Conservation (phyloP, 768 basidiomycete species). For the Fomitopsis pulvina region DNA sequence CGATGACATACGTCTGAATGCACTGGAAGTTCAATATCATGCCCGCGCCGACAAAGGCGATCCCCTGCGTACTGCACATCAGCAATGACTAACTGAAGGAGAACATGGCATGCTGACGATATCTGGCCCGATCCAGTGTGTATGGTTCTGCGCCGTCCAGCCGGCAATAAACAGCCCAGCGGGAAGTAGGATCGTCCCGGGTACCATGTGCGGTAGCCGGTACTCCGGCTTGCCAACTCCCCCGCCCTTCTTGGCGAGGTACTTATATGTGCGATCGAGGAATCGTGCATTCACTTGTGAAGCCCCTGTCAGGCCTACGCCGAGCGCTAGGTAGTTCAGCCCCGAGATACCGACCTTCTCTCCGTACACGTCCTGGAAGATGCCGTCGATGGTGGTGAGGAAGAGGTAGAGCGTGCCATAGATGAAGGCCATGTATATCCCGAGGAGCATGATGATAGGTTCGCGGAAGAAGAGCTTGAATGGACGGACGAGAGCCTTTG, state of each 20-base stretch:
- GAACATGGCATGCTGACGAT: slow-evolving; percentile 40
- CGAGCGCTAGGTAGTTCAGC: slow-evolving; percentile 63
- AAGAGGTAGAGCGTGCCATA: slow-evolving; percentile 60
- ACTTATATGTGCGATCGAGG: slow-evolving; percentile 49
- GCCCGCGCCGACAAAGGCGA: slow-evolving; percentile 48
- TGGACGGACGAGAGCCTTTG: slow-evolving; percentile 51
- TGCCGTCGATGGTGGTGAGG: slow-evolving; percentile 53
- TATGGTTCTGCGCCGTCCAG: slow-evolving; percentile 52
- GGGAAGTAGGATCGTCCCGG: slow-evolving; percentile 54
- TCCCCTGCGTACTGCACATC: slow-evolving; percentile 37
- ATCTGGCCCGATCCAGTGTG: slow-evolving; percentile 69
- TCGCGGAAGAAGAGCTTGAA: slow-evolving; percentile 54
- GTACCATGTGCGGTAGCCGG: slow-evolving; percentile 47
- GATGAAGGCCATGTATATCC: slow-evolving; percentile 60
- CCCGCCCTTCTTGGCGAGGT: slow-evolving; percentile 43
- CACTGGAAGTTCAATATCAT: slow-evolving; percentile 53
- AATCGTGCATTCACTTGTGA: slow-evolving; percentile 46
- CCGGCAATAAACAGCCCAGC: slow-evolving; percentile 63
- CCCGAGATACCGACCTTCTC: slow-evolving; percentile 52
- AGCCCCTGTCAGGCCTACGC: slow-evolving; percentile 47
- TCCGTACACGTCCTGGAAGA: slow-evolving; percentile 47
- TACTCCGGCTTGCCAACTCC: slow-evolving; percentile 51
- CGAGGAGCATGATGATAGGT: slow-evolving; percentile 58
- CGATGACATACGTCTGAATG: slow-evolving; percentile 64
- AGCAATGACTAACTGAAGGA: not conserved